Base-by-base conservation (phyloP, 768 basidiomycete species). In the Mycena amicta region DNA sequence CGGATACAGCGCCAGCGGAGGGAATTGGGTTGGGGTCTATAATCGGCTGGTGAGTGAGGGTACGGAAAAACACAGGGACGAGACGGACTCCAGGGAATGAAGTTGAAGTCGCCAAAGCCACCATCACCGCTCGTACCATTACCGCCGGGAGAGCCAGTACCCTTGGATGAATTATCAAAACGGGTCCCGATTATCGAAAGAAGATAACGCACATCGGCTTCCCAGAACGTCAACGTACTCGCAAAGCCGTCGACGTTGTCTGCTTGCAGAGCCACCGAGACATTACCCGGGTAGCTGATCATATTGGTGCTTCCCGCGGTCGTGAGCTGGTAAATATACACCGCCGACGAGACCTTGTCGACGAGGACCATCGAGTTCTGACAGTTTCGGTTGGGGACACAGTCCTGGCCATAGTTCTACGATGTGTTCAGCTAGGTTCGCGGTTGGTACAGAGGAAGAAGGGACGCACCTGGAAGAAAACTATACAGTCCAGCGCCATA, bases 401-500 rank as follows among this genome's bases (percentile, higher is more conserved):
- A 37, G 18, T 37, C 33, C 18, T 37, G 33, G 18, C 33, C 11
- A 37, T 37, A 37, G 33, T 37, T 8, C 33, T 37, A 37, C 8
- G 18, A 8, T 8, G 33, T 8, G 8, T 37, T 37, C 18, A 37
- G 8, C 33, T n/a, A 37, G 33, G 8, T 18, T 37, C 33, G 18
- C 8, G 8, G 18, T 37, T 37, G n/a, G n/a, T n/a, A n/a, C n/a
- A 37, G 33, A 37, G 18, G 18, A 37, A 8, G 18, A 37, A 8
- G 18, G 8, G 18, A 37, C 18, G 18, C 62, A 78, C 76, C 73
- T 82, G 71, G 79, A 78, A 84, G 72, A 84, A 84, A n/a, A 66
- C 75, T 80, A 70, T 84, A 84, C 45, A 80, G 69, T 1, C 82
- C 82, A 3, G 75, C 80, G 74, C 80, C 82, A 63, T 79, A 83